phyloP scores from a whole-genome alignment of 345 rosid species.

The Gossypium longicalyx region DNA sequence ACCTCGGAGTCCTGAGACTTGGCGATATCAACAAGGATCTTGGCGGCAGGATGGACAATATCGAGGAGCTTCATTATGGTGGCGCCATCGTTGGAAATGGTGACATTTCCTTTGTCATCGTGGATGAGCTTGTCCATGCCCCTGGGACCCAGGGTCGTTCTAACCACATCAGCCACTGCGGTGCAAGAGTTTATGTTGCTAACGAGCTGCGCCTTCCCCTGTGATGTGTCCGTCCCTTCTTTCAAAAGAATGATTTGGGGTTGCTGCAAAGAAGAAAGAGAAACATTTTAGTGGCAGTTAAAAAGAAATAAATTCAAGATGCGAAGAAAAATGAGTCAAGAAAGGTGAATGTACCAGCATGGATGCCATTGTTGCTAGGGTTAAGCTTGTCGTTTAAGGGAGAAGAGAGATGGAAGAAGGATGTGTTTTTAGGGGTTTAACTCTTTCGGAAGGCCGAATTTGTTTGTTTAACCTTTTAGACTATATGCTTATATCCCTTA shows the following conservation, averaged over 20 bases:
- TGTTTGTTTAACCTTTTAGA: no score
- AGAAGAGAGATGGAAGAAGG: neutral
- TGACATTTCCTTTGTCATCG: conserved; percentile 85
- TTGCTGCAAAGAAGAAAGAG: conserved; percentile 49
- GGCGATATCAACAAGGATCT: conserved; percentile 99
- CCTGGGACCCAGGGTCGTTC: conserved; percentile 94
- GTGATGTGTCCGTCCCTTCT: conserved; percentile 98
- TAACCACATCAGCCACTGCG: conserved; percentile 77
- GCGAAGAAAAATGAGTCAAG: neutral
- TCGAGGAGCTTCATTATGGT: conserved; percentile 98
- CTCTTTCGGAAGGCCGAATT: no score
- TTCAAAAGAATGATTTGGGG: conserved; percentile 96
- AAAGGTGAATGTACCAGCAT: conserved; percentile 32
- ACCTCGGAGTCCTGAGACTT: conserved; percentile 99
- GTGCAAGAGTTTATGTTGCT: conserved; percentile 99
- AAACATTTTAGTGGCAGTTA: neutral
- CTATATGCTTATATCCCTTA: no score
- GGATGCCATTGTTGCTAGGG: conserved; percentile 39
- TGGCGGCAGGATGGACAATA: conserved; percentile 91
- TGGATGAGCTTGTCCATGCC: conserved; percentile 99
- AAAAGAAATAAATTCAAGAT: neutral
- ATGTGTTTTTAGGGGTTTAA: no score
- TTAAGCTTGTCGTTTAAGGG: neutral
- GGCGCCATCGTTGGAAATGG: conserved; percentile 98
- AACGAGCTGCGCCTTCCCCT: conserved; percentile 87